Evolutionary conservation across 140 eudicot species (phyloP).

Genomic region (Ambrosia hybrid): DNA sequence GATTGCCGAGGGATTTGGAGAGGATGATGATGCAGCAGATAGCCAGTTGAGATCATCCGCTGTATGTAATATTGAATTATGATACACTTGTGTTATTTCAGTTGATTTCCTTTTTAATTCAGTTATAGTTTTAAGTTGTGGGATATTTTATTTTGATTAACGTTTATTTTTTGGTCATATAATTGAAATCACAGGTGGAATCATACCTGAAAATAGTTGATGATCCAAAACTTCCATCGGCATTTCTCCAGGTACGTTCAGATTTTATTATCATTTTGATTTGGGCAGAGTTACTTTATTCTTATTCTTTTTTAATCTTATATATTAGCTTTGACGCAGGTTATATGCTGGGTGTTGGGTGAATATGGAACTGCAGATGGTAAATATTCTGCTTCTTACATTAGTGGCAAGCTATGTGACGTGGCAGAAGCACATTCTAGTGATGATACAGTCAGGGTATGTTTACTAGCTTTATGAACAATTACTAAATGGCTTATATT

Average conservation of each 20-base stretch:
- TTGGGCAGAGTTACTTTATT: not conserved
- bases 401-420: constrained; percentile 92
- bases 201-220: constrained; percentile 83
- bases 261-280: not conserved
- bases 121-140: not conserved
- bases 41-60: constrained; percentile 95
- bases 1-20: constrained; percentile 99
- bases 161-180: not conserved
- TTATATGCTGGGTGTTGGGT: constrained; percentile 99
- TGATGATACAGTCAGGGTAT: constrained; percentile 93
- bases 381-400: constrained; percentile 89
- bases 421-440: constrained; percentile 93
- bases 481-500: not conserved
- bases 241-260: constrained; percentile 81
- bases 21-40: constrained; percentile 93
- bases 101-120: not conserved
- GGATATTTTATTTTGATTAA: constrained; percentile 2
- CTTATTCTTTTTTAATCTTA: constrained; percentile 11
- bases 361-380: constrained; percentile 98
- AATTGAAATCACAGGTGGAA: constrained; percentile 66
- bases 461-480: not conserved
- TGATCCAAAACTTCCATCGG: constrained; percentile 96
- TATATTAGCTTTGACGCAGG: constrained; percentile 43
- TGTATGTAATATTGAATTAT: constrained; percentile 42
- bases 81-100: not conserved